Evolutionary conservation across 352 stramenopile genomes (phyloP).

Genomic region (Bremia lactucae): DNA sequence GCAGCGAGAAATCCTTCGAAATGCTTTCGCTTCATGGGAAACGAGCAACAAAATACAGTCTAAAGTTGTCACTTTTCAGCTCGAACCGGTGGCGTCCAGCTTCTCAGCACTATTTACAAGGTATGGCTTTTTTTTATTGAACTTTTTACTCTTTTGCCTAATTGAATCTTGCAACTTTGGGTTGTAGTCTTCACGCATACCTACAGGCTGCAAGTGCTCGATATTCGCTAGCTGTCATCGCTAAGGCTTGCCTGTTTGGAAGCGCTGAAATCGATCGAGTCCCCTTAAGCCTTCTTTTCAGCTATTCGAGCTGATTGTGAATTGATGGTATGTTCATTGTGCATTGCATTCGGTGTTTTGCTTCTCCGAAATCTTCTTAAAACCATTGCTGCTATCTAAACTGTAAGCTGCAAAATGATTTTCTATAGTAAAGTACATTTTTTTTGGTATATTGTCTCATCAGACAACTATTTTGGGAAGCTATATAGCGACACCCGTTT

Average conservation of each 20-base stretch:
- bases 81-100: slow-evolving; percentile 16
- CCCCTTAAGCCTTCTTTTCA: slow-evolving; percentile 16
- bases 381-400: too few species aligned
- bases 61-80: slow-evolving; percentile 11
- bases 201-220: slow-evolving; percentile 8
- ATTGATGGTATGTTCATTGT: not conserved
- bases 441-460: not conserved
- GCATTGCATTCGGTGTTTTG: too few species aligned
- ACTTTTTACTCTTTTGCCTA: not conserved
- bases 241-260: slow-evolving; percentile 21
- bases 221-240: slow-evolving; percentile 19
- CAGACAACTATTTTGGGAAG: not conserved
- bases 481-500: too few species aligned
- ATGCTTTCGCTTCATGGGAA: slow-evolving; percentile 9
- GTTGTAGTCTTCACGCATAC: slow-evolving; percentile 12
- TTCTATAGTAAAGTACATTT: not conserved
- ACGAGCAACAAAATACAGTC: not conserved
- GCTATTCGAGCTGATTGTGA: slow-evolving; percentile 3
- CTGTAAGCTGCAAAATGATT: not conserved
- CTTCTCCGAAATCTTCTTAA: too few species aligned
- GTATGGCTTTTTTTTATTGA: slow-evolving; percentile 4
- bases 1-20: slow-evolving; percentile 10
- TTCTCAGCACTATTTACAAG: slow-evolving; percentile 19
- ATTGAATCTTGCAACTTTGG: not conserved
- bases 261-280: slow-evolving; percentile 18